Evolutionary conservation across 306 rosid species (phyloP).

Genomic region (Aeschynomene evenia): DNA sequence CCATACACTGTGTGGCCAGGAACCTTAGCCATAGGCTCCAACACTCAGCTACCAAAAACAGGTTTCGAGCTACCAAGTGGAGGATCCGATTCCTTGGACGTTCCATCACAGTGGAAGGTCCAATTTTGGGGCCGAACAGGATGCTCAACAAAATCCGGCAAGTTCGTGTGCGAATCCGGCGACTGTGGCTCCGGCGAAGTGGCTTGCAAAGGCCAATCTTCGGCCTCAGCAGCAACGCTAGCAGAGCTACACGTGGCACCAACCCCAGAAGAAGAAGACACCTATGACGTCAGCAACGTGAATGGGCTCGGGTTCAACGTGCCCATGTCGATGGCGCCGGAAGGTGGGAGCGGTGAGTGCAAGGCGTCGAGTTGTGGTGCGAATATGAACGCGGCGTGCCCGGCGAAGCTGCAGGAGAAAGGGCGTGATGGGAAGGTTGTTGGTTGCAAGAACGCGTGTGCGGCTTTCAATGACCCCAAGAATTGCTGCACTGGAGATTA

Average conservation of each 20-base stretch:
- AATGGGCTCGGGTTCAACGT: slow-evolving; percentile 74
- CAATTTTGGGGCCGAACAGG: slow-evolving; percentile 59
- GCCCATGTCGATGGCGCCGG: slow-evolving; percentile 47
- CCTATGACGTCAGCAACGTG: slow-evolving; percentile 60
- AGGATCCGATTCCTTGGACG: neutral
- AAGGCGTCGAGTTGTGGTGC: slow-evolving; percentile 32
- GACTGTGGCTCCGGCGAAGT: slow-evolving; percentile 59
- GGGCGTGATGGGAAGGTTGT: slow-evolving; percentile 37
- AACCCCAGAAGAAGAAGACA: slow-evolving; percentile 51
- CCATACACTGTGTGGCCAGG: slow-evolving; percentile 57
- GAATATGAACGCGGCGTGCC: slow-evolving; percentile 45
- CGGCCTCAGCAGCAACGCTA: slow-evolving; percentile 50
- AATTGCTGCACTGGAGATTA: slow-evolving; percentile 51
- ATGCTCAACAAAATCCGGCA: slow-evolving; percentile 35
- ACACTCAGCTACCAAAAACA: slow-evolving; percentile 19
- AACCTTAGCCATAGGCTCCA: slow-evolving; percentile 18
- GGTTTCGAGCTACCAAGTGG: slow-evolving; percentile 20
- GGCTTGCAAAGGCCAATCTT: slow-evolving; percentile 58
- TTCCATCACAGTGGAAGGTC: slow-evolving; percentile 38
- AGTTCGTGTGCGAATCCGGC: slow-evolving; percentile 43
- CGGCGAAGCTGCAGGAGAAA: slow-evolving; percentile 35
- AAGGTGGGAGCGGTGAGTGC: slow-evolving; percentile 48
- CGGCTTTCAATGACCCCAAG: slow-evolving; percentile 41
- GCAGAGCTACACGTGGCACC: slow-evolving; percentile 39
- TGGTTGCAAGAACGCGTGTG: slow-evolving; percentile 70